phyloP scores from a whole-genome alignment of 83 land plant species.

The Thuja plicata region DNA sequence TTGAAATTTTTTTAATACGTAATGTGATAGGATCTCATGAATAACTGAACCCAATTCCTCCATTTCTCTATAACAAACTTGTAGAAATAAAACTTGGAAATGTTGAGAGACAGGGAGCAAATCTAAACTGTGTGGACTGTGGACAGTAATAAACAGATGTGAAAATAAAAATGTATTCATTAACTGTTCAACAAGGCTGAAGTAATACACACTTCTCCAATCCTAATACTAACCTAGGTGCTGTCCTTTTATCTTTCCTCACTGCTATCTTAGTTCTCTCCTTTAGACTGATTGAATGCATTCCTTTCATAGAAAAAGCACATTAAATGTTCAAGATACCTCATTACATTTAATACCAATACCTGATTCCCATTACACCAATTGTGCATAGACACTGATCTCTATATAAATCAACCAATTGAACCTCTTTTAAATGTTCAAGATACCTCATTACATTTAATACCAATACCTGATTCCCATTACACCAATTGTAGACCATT shows the following conservation, averaged over 20 bases:
- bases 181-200: background rate
- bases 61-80: background rate
- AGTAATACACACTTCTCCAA: background rate
- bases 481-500: background rate
- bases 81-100: background rate
- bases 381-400: background rate
- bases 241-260: background rate
- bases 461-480: background rate
- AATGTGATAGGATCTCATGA: background rate
- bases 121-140: background rate
- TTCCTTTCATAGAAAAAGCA: background rate
- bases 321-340: background rate
- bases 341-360: background rate
- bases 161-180: background rate
- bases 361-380: background rate
- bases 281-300: background rate
- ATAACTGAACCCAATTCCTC: background rate
- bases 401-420: no score
- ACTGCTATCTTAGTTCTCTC: background rate
- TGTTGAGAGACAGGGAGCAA: background rate
- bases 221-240: background rate
- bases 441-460: background rate
- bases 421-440: background rate
- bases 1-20: background rate
- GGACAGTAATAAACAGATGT: background rate